Evolutionary conservation across 2,329 filamentous ascomycete species (phyloP), one percentile per base, ranked within the genome.

Genomic region (Alternaria arborescens): DNA sequence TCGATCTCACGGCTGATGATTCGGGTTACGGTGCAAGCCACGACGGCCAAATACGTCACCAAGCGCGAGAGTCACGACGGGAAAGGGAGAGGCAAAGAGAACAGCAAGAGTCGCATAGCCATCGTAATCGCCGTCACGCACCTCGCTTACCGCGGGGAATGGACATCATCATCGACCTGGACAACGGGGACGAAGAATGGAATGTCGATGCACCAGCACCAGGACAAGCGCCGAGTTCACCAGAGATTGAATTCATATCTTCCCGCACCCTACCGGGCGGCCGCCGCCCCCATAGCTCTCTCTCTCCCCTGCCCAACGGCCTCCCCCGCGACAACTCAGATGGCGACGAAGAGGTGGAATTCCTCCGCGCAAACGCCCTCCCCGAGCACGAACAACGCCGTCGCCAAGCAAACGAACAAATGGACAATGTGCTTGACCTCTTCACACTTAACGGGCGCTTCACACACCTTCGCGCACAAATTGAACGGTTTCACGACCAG

Each of bases 231-330:
- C 62, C 71, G 8, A 66, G 60, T 1, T 77, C 74, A 43, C 83
- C 83, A 3, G 85, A 87, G 52, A 80, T 87, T 8, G 78, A 86
- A 59, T 84, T 86, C 66, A 71, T 78, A n/a, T 77, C 74, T 3
- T 67, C 74, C 14, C 70, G 76, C 16, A 61, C 64, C 5, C 67
- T 78, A 8, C 66, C 70, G 3, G 20, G 40, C 11, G 68, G 68
- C 10, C 61, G 58, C 11, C 67, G 57, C 18, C 4, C 22, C 22
- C 22, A 22, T 22, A 1, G 22, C 22, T 34, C 32, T 16, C 12
- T 12, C 32, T 22, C 32, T 11, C 14, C 12, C 4, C 14, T 16
- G 28, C 32, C 32, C 32, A 38, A 38, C 34, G 34, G 14, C 36
- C 5, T n/a, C 34, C 5, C 14, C 16, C 5, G 1, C 34, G 34